Base-by-base conservation (phyloP, 805 yeast genomes). In the Suhomyces sp. region DNA sequence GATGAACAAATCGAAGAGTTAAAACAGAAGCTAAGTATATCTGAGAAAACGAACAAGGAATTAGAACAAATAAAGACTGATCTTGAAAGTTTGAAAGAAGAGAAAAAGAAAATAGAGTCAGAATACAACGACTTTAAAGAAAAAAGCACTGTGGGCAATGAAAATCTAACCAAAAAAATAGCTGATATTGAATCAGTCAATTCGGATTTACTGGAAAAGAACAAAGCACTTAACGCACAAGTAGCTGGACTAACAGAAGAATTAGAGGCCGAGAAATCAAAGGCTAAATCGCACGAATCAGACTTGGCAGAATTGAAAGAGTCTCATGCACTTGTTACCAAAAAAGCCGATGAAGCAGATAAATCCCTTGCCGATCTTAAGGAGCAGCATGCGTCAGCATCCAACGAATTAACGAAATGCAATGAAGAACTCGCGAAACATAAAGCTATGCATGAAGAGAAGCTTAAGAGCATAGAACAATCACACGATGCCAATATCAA, bases 171-270 rank as follows among this genome's bases (percentile, higher is more conserved):
- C 23, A 33, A 27, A 17, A 17, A 19, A 23, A n/a, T 54, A 26
- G 23, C 22, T 2, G 47, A 48, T 4, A 47, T 36, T 29, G 55
- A 55, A 23, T 35, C 35, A 22, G 26, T n/a, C 8, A 23, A 52
- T 23, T 27, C 12, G 15, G 47, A 24, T 1, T 27, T 52, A 23
- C 12, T 10, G 15, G 44, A 24, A 31, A 19, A 41, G 29, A 48
- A 48, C 42, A 35, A 23, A 29, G 8, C 6, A 6, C 35, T 31
- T 6, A 31, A 31, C 5, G 31, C 8, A n/a, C 12, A 42, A 17
- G 23, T 41, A 3, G n/a, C 17, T 4, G 27, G 22, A 24, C n/a
- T 47, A 3, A 23, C 19, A 8, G 22, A 35, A 9, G 33, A 47
- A 10, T 24, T 47, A 26, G 4, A 23, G 24, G 26, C 10, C 12